Percentiles rank a stretch among this genome's conserved stretches.
phyloP scores from a whole-genome alignment of 1,139 yeast genomes.

The Suhomyces kunorum region DNA sequence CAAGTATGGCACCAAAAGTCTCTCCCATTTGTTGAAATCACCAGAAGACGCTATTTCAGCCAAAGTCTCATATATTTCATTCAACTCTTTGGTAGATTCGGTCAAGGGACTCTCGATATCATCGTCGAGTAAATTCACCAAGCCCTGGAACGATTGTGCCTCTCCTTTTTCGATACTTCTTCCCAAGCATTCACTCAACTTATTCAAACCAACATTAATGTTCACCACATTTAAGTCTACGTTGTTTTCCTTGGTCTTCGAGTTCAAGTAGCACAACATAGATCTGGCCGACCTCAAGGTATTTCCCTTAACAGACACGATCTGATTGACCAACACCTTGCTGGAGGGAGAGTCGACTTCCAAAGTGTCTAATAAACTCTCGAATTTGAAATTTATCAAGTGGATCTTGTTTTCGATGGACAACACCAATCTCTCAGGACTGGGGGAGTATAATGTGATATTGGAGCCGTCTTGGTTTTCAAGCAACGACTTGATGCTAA shows the following conservation, averaged over 20 bases:
- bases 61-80: conserved; percentile 27
- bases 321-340: conserved; percentile 33
- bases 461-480: conserved; percentile 13
- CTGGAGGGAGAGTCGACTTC: conserved; percentile 21
- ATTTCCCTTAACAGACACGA: conserved; percentile 45
- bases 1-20: conserved; percentile 35
- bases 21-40: conserved; percentile 34
- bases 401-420: conserved; percentile 41
- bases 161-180: conserved; percentile 46
- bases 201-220: conserved; percentile 69
- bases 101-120: conserved; percentile 26
- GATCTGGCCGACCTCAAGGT: conserved; percentile 43
- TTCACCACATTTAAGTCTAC: conserved; percentile 48
- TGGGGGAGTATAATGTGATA: conserved; percentile 36
- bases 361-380: conserved; percentile 44
- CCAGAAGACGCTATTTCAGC: conserved; percentile 19
- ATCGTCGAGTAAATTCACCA: conserved; percentile 20
- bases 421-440: conserved; percentile 48
- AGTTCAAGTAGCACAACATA: conserved; percentile 44
- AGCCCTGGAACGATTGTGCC: conserved; percentile 16
- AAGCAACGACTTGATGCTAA: conserved; percentile 25
- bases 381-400: conserved; percentile 47
- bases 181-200: conserved; percentile 71
- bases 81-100: conserved; percentile 23
- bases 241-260: conserved; percentile 45